Base-by-base conservation (phyloP, 2,329 filamentous ascomycete species). In the Plenodomus tracheiphilus region DNA sequence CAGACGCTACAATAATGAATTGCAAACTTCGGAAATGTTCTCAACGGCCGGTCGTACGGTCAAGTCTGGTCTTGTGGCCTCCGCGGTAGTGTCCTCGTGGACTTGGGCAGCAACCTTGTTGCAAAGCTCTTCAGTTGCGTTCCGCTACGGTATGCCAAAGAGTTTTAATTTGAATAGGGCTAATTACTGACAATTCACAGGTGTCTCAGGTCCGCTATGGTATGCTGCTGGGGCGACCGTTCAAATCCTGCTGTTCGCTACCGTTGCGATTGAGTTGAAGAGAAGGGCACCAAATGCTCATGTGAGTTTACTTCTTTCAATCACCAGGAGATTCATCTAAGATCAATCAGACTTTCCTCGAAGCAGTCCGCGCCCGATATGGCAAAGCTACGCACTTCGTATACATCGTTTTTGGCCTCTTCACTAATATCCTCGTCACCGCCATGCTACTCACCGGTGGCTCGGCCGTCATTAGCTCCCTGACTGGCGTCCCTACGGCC, bases 371-470 rank as follows among this genome's bases (percentile, higher is more conserved):
- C 47, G 90, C 90, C n/a, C 83, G 91, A 51, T 96, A 95, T 70
- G 91, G 91, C 40, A 77, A 79, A 2, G 63, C 74, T 11, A 85
- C 89, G 0, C 91, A 96, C 64, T 75, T 85, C 2, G 88, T 91
- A 2, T 96, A 90, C 69, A 88, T 91, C 52, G 78, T 86, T 1
- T 96, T 96, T 54, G 90, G 88, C 18, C 76, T 94, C 5, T 86
- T 89, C 73, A 95, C 91, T 28, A 75, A 94, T 65, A 88, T 94
- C 36, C 80, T 96, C 2, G 91, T 96, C n/a, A 93, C 90, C 2
- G 84, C 91, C 40, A 95, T 95, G 90, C 76, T 96, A 36, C 81
- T 96, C 51, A 91, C 91, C 19, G 91, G 91, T 47, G 91, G 91
- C 39, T 85, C 85, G 1, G 87, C 88, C 2, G 91, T 92, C 15